phyloP scores from a whole-genome alignment of 371 early-diverging fungal species.

The Apophysomyces elegans region DNA sequence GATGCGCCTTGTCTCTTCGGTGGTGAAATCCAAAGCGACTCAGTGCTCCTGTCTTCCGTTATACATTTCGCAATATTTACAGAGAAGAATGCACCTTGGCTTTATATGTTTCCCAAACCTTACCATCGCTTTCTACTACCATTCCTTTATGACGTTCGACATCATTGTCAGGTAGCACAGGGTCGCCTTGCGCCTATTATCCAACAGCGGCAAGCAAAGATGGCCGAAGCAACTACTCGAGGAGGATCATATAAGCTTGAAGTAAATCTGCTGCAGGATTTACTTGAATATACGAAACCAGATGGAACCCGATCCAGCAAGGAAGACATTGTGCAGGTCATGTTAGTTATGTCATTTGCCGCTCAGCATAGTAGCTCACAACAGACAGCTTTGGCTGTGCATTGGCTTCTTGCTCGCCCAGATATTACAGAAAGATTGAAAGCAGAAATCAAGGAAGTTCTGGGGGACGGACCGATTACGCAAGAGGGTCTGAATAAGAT shows the following conservation, averaged over 20 bases:
- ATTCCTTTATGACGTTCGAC: too few species aligned
- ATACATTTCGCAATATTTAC: too few species aligned
- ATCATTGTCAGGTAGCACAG: too few species aligned
- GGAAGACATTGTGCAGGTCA: too few species aligned
- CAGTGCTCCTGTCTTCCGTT: too few species aligned
- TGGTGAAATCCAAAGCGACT: too few species aligned
- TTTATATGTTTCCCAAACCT: too few species aligned
- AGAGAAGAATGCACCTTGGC: too few species aligned
- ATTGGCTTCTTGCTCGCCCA: conserved; percentile 43
- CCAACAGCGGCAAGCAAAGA: conserved; percentile 17
- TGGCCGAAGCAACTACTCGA: conserved; percentile 6
- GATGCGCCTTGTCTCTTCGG: too few species aligned
- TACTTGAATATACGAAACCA: conserved; percentile 25
- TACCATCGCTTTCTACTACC: too few species aligned
- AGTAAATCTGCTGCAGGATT: conserved; percentile 29
- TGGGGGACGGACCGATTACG: conserved; percentile 30
- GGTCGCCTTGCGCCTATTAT: neutral
- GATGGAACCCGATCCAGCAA: conserved; percentile 18
- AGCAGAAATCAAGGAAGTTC: conserved; percentile 33
- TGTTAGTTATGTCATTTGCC: conserved; percentile 25
- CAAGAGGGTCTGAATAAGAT: conserved; percentile 33
- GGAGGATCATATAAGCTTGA: conserved; percentile 13
- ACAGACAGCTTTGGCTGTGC: conserved; percentile 27
- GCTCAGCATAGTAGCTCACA: conserved; percentile 39
- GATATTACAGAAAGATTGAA: conserved; percentile 28